phyloP scores from a whole-genome alignment of 495 filamentous ascomycete species.

The Trichoderma orchidacearum region DNA sequence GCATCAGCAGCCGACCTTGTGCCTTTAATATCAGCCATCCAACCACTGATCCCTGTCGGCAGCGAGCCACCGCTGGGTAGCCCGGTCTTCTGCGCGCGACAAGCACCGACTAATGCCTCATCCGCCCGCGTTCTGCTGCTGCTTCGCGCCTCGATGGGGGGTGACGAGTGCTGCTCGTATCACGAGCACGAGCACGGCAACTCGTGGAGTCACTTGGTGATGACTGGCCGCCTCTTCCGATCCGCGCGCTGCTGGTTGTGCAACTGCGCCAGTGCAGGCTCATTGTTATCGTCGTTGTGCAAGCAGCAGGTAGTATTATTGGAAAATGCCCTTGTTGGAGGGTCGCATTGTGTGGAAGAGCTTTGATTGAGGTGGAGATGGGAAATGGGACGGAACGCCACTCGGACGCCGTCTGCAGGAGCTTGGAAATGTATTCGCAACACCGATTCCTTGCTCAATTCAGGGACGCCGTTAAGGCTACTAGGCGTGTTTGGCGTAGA shows the following conservation, averaged over 20 bases:
- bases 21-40: background rate
- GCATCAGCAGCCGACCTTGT: background rate
- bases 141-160: background rate
- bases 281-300: background rate
- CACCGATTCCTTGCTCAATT: background rate
- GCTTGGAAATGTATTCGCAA: background rate
- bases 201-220: background rate
- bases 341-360: background rate
- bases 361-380: constrained; percentile 1
- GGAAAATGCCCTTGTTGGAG: background rate
- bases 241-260: background rate
- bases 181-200: background rate
- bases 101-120: background rate
- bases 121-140: no score
- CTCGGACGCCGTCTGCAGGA: constrained; percentile 1
- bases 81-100: background rate
- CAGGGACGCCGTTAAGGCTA: background rate
- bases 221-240: background rate
- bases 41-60: background rate
- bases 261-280: background rate
- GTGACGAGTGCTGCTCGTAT: background rate
- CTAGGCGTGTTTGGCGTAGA: background rate
- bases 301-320: background rate
- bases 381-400: background rate
- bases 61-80: background rate